Evolutionary conservation across 805 yeast species (phyloP).

Genomic region (Yarrowia hollandica): DNA sequence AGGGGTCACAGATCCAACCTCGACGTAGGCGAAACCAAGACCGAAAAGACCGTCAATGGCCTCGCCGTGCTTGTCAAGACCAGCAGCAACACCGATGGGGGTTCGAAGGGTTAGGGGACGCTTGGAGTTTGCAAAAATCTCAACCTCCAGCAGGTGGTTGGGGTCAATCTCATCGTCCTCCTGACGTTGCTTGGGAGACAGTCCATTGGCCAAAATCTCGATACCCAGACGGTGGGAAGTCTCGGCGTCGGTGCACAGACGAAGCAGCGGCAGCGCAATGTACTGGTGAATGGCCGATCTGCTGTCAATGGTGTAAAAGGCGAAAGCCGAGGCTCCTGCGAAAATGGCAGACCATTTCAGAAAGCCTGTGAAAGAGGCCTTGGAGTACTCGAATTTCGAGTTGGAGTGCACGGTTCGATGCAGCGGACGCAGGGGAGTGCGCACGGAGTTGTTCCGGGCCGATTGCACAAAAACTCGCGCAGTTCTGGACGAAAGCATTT

Average conservation of each 20-base stretch:
- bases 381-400: not conserved
- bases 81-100: slow-evolving; percentile 94
- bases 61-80: slow-evolving; percentile 91
- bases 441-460: not conserved
- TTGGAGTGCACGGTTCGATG: slow-evolving; percentile 1
- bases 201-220: slow-evolving; percentile 52
- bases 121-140: slow-evolving; percentile 38
- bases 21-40: slow-evolving; percentile 85
- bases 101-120: slow-evolving; percentile 50
- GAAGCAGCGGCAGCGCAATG: slow-evolving; percentile 71
- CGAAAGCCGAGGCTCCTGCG: slow-evolving; percentile 43
- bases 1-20: slow-evolving; percentile 92
- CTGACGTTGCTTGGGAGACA: slow-evolving; percentile 37
- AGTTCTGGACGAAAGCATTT: not conserved
- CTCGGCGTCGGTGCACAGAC: slow-evolving; percentile 78
- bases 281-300: slow-evolving; percentile 82
- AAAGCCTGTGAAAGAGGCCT: slow-evolving; percentile 16
- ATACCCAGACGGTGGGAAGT: slow-evolving; percentile 79
- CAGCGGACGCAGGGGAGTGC: not conserved
- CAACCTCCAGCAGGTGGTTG: slow-evolving; percentile 35
- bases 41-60: slow-evolving; percentile 79
- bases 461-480: slow-evolving; percentile 5
- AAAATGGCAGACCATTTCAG: slow-evolving; percentile 22
- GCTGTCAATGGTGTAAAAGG: slow-evolving; percentile 66
- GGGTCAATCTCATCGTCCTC: slow-evolving; percentile 41